A percentile compares a stretch with the other conserved stretches of the same genome.
These are phyloP conservation scores for Trypanosoma cruzi DNA, from an alignment of 208 protist species.

Conservation along the genomic window DNA sequence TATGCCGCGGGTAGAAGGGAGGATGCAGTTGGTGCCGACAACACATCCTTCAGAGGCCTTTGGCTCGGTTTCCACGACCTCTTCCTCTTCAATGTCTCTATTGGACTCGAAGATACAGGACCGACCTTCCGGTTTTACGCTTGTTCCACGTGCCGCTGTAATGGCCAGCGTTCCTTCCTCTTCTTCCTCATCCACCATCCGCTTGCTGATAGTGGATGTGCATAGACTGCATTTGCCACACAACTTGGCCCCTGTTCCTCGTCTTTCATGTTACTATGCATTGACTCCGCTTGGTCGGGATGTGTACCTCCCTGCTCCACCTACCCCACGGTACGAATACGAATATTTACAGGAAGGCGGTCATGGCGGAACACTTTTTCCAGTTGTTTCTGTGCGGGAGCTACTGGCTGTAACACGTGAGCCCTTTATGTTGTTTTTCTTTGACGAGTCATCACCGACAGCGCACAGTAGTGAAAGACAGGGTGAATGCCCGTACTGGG, in stretches of 20 bases:
- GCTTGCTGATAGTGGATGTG: constrained; percentile 49
- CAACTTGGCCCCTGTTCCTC: constrained; percentile 46
- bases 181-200: constrained; percentile 11
- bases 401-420: constrained; percentile 55
- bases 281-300: constrained; percentile 47
- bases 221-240: constrained; percentile 62
- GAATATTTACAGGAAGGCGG: constrained; percentile 45
- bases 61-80: constrained; percentile 22
- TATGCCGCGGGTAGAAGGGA: constrained; percentile 3
- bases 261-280: constrained; percentile 81
- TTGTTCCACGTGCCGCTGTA: constrained; percentile 29
- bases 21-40: constrained; percentile 27
- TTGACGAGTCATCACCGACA: constrained; percentile 58
- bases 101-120: constrained; percentile 2
- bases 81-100: constrained; percentile 30
- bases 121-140: constrained; percentile 24
- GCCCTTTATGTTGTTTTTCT: constrained; percentile 82
- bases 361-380: constrained; percentile 36
- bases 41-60: neutral
- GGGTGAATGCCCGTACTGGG: constrained; percentile 50
- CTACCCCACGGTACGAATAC: constrained; percentile 64
- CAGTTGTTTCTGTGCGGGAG: constrained; percentile 41
- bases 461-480: neutral
- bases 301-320: constrained; percentile 67
- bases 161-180: constrained; percentile 15